Percentiles rank a stretch among this genome's conserved stretches.
These are phyloP conservation scores for Coniochaeta sp. DNA, from an alignment of 2,329 filamentous ascomycete species.

Conservation along the genomic window DNA sequence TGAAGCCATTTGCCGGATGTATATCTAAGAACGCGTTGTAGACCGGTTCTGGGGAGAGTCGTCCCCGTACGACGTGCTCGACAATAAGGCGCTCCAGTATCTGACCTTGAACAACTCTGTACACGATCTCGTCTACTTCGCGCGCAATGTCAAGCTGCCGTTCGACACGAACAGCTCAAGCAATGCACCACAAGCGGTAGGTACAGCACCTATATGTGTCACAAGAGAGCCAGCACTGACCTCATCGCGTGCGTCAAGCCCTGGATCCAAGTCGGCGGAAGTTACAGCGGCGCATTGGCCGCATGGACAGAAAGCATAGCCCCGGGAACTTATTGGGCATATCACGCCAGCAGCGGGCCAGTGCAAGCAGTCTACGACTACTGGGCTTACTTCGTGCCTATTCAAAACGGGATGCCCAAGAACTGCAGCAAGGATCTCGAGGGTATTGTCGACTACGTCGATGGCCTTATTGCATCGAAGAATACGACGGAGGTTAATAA, in stretches of 20 bases:
- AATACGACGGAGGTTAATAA: constrained; percentile 29
- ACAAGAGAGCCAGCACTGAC: background rate
- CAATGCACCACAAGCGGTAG: constrained; percentile 39
- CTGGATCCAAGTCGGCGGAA: constrained; percentile 50
- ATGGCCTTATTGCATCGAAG: constrained; percentile 35
- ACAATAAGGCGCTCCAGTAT: constrained; percentile 44
- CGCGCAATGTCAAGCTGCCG: constrained; percentile 41
- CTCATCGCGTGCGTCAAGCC: constrained; percentile 24
- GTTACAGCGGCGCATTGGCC: constrained; percentile 47
- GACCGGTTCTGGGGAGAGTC: constrained; percentile 53
- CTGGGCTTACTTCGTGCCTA: constrained; percentile 50
- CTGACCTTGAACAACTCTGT: constrained; percentile 47
- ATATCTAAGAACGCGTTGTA: constrained; percentile 10
- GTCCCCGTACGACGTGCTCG: constrained; percentile 41
- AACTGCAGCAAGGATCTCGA: constrained; percentile 49
- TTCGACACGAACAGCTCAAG: constrained; percentile 40
- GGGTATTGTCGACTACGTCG: constrained; percentile 46
- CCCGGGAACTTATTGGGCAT: constrained; percentile 53
- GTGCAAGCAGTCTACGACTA: constrained; percentile 49
- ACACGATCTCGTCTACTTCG: constrained; percentile 46
- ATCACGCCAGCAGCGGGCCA: constrained; percentile 47
- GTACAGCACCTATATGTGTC: background rate
- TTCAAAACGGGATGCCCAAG: constrained; percentile 49
- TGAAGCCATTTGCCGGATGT: background rate
- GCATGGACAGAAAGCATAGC: constrained; percentile 46